phyloP scores from a whole-genome alignment of 139 green algal genomes.

The Coelastrella sp. region DNA sequence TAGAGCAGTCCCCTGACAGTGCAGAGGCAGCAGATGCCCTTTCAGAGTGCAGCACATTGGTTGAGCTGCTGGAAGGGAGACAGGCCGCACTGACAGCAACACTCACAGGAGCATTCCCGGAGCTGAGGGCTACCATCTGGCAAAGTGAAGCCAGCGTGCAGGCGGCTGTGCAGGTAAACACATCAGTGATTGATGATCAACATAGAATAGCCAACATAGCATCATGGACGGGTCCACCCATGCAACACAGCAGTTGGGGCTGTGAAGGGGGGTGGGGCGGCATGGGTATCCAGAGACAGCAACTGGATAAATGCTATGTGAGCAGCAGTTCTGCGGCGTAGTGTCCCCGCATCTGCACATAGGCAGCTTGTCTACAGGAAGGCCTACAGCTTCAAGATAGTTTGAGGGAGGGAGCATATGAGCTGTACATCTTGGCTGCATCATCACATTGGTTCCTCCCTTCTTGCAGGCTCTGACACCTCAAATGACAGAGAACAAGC shows the following conservation, averaged over 20 bases:
- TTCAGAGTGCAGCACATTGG: constrained; percentile 66
- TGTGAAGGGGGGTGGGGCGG: no score
- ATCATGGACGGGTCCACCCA: no score
- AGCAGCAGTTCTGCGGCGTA: no score
- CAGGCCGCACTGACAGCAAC: constrained; percentile 63
- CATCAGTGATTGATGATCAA: no score
- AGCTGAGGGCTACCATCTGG: constrained; percentile 83
- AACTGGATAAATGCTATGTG: no score
- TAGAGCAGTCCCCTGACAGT: constrained; percentile 58
- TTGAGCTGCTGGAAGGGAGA: constrained; percentile 76
- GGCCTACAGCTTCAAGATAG: no score
- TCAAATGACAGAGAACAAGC: constrained; percentile 87
- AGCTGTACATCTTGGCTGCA: not conserved
- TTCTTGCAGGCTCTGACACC: constrained; percentile 70
- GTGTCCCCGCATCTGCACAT: no score
- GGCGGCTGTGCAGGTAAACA: constrained; percentile 73
- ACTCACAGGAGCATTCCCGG: constrained; percentile 78
- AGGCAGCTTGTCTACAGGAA: no score
- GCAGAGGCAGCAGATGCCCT: constrained; percentile 69
- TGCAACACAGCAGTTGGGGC: no score
- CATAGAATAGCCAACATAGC: no score
- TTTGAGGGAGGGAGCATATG: no score
- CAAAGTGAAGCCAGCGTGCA: constrained; percentile 74
- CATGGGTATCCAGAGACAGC: no score
- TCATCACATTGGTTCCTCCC: not conserved